A percentile compares a stretch with the other conserved stretches of the same genome.
Conservation (phyloP, 83 land plant genomes). For the Isoetes engelmannii region DNA sequence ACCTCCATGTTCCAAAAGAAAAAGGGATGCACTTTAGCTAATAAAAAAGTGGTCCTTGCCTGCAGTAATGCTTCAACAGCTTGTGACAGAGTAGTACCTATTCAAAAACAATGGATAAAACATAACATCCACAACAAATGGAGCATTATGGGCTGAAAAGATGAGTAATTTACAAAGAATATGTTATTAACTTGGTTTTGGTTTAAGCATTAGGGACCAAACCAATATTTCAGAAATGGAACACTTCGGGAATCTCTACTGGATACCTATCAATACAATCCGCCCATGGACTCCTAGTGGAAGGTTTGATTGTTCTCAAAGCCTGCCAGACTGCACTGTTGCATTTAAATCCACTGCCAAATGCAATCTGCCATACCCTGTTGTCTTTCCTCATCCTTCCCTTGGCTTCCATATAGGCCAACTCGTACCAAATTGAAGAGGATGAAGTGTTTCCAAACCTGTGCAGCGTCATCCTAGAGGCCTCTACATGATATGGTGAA, state of each 20-base stretch:
- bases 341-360: constrained; percentile 51
- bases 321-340: constrained; percentile 54
- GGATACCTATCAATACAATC: constrained; percentile 41
- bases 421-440: constrained; percentile 45
- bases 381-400: constrained; percentile 40
- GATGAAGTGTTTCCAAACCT: constrained; percentile 49
- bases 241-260: constrained; percentile 34
- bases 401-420: constrained; percentile 47
- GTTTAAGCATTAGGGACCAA: too few relatives aligned
- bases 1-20: too few relatives aligned
- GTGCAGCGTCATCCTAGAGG: constrained; percentile 46
- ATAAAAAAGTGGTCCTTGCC: too few relatives aligned
- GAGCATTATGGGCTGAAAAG: too few relatives aligned
- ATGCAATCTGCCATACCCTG: constrained; percentile 45
- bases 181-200: too few relatives aligned
- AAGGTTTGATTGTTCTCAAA: constrained; percentile 23
- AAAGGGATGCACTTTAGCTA: too few relatives aligned
- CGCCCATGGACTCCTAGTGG: constrained; percentile 39
- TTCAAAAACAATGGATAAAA: too few relatives aligned
- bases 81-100: too few relatives aligned
- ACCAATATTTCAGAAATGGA: too few relatives aligned
- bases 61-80: too few relatives aligned
- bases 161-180: too few relatives aligned
- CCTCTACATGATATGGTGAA: constrained; percentile 36
- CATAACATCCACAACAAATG: too few relatives aligned